Evolutionary conservation across 2,329 filamentous ascomycete genomes (phyloP).

Genomic region (Colletotrichum limetticola): DNA sequence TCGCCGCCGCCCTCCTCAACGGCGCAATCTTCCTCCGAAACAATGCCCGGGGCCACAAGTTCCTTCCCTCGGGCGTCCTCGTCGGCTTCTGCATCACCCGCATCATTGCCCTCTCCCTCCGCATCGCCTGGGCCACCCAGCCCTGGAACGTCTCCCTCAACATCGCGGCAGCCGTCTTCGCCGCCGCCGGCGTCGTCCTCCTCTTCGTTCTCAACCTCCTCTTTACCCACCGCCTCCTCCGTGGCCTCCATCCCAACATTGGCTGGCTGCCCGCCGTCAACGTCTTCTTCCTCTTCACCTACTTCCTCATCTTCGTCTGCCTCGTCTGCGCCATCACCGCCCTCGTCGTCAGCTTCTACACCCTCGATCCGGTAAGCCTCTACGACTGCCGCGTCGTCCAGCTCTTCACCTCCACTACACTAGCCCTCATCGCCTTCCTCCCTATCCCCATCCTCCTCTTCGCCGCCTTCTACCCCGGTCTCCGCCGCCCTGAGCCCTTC

Average conservation of each 20-base stretch:
- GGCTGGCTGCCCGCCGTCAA: slow-evolving; percentile 73
- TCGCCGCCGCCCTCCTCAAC: slow-evolving; percentile 63
- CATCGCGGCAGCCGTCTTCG: slow-evolving; percentile 75
- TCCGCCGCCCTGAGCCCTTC: slow-evolving; percentile 56
- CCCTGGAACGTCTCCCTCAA: slow-evolving; percentile 53
- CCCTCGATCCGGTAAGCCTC: slow-evolving; percentile 61
- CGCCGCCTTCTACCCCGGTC: slow-evolving; percentile 49
- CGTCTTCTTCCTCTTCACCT: slow-evolving; percentile 66
- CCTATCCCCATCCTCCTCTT: slow-evolving; percentile 67
- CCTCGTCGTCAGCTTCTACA: slow-evolving; percentile 75
- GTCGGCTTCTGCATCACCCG: slow-evolving; percentile 70
- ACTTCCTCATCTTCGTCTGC: slow-evolving; percentile 65
- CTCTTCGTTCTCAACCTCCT: slow-evolving; percentile 83
- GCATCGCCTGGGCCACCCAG: slow-evolving; percentile 63
- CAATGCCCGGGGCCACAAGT: slow-evolving; percentile 61
- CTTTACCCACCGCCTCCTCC: slow-evolving; percentile 79
- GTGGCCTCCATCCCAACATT: slow-evolving; percentile 75
- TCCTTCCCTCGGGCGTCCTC: slow-evolving; percentile 66
- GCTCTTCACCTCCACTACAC: slow-evolving; percentile 72
- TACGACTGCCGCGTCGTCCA: slow-evolving; percentile 70
- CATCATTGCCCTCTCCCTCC: slow-evolving; percentile 60
- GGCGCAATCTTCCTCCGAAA: slow-evolving; percentile 69
- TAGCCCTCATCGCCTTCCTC: slow-evolving; percentile 69
- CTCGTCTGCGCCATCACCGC: slow-evolving; percentile 74
- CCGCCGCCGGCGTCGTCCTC: slow-evolving; percentile 78